phyloP scores from a whole-genome alignment of 768 basidiomycete species.

The Royoungia palumana region DNA sequence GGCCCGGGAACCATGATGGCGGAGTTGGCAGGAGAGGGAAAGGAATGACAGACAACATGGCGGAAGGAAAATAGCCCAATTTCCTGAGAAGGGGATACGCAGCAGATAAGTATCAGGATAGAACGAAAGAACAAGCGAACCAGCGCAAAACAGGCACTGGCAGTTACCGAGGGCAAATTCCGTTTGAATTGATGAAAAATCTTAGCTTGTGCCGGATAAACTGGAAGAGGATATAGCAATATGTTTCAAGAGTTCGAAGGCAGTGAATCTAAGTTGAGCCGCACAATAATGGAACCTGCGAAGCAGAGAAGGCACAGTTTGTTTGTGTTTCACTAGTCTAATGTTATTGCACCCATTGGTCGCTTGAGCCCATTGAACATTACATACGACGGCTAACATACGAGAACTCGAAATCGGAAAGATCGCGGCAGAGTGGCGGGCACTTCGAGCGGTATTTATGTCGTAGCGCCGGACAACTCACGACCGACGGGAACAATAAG shows the following conservation, averaged over 20 bases:
- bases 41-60: constrained; percentile 35
- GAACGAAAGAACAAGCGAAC: constrained; percentile 5
- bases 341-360: constrained; percentile 16
- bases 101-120: constrained; percentile 5
- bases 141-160: background rate
- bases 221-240: background rate
- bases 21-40: constrained; percentile 59
- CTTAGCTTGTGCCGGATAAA: background rate
- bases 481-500: background rate
- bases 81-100: constrained; percentile 12
- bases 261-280: background rate
- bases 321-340: constrained; percentile 24
- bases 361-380: background rate
- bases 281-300: background rate
- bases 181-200: background rate
- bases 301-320: constrained; percentile 18
- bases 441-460: background rate
- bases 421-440: background rate
- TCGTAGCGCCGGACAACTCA: no score
- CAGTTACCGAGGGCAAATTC: constrained; percentile 3
- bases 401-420: background rate
- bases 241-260: background rate
- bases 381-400: no score
- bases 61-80: constrained; percentile 7
- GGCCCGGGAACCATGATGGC: constrained; percentile 94